A percentile compares a stretch with the other conserved stretches of the same genome.
phyloP scores from a whole-genome alignment of 75 land plant genomes.

The Picea glauca region DNA sequence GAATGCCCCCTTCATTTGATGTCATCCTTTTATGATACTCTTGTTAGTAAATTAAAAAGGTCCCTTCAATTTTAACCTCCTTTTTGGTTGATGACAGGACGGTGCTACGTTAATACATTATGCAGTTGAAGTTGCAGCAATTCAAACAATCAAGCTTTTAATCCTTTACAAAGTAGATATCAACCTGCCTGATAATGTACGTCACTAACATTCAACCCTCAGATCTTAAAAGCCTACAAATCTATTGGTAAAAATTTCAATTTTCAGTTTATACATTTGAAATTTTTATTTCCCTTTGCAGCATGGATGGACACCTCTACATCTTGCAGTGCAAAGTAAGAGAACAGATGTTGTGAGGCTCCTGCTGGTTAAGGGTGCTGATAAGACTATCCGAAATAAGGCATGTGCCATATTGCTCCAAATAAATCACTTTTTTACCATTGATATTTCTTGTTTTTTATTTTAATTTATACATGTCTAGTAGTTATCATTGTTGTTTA shows the following conservation, averaged over 20 bases:
- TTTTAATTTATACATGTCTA: not conserved
- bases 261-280: not conserved
- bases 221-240: not conserved
- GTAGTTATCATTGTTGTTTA: not conserved
- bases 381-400: slow-evolving; percentile 54
- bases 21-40: not conserved
- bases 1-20: not conserved
- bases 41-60: not conserved
- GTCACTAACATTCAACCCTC: slow-evolving; percentile 4
- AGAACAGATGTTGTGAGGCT: slow-evolving; percentile 76
- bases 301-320: slow-evolving; percentile 97
- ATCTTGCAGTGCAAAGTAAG: slow-evolving; percentile 79
- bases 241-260: not conserved
- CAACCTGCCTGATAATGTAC: slow-evolving; percentile 67
- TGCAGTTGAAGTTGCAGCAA: slow-evolving; percentile 68
- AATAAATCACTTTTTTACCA: not conserved
- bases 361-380: slow-evolving; percentile 75
- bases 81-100: slow-evolving; percentile 34
- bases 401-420: slow-evolving; percentile 13
- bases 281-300: slow-evolving; percentile 13
- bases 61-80: too few species aligned
- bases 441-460: not conserved
- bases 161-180: slow-evolving; percentile 71
- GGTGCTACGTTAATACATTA: slow-evolving; percentile 92
- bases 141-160: slow-evolving; percentile 51